Conservation (phyloP, 2,329 filamentous ascomycete species). For the Chrysoporthe austroafricana region DNA sequence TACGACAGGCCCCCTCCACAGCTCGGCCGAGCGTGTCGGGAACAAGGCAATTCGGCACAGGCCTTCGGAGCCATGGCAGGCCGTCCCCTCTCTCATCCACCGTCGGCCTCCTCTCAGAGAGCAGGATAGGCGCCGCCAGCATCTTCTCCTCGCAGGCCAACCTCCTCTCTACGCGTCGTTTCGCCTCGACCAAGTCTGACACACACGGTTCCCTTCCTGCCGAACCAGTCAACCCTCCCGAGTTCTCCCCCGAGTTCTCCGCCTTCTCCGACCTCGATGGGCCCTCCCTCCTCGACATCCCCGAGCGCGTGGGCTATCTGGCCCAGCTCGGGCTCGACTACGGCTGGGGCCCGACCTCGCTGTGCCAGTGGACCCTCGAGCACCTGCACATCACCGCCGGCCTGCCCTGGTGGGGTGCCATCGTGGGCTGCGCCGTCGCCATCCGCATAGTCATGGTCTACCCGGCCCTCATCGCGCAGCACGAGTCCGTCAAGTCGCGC, state of each 20-base stretch:
- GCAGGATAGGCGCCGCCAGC: slow-evolving; percentile 32
- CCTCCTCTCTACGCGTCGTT: slow-evolving; percentile 29
- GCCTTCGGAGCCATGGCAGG: slow-evolving; percentile 32
- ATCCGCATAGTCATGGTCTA: slow-evolving; percentile 70
- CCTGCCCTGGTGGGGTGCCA: slow-evolving; percentile 81
- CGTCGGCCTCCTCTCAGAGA: slow-evolving; percentile 15
- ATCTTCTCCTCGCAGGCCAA: slow-evolving; percentile 28
- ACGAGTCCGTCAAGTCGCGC: slow-evolving; percentile 65
- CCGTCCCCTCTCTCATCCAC: slow-evolving; percentile 4
- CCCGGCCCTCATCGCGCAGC: slow-evolving; percentile 64
- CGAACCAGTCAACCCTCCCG: slow-evolving; percentile 28
- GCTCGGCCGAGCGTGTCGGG: slow-evolving; percentile 18
- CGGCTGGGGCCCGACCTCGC: slow-evolving; percentile 76
- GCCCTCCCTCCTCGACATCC: slow-evolving; percentile 59
- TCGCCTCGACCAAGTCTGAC: slow-evolving; percentile 36
- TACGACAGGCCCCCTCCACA: too few relatives aligned
- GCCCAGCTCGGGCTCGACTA: slow-evolving; percentile 83
- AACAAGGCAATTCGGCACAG: slow-evolving; percentile 37
- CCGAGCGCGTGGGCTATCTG: slow-evolving; percentile 81
- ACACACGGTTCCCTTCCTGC: slow-evolving; percentile 22
- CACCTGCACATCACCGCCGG: slow-evolving; percentile 77
- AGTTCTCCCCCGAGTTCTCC: slow-evolving; percentile 36
- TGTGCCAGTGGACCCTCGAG: slow-evolving; percentile 79
- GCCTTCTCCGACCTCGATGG: slow-evolving; percentile 41
- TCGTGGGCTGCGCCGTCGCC: slow-evolving; percentile 66